Evolutionary conservation across 225 moss, liverwort and hornwort genomes (phyloP).

Genomic region (Asterella californica): DNA sequence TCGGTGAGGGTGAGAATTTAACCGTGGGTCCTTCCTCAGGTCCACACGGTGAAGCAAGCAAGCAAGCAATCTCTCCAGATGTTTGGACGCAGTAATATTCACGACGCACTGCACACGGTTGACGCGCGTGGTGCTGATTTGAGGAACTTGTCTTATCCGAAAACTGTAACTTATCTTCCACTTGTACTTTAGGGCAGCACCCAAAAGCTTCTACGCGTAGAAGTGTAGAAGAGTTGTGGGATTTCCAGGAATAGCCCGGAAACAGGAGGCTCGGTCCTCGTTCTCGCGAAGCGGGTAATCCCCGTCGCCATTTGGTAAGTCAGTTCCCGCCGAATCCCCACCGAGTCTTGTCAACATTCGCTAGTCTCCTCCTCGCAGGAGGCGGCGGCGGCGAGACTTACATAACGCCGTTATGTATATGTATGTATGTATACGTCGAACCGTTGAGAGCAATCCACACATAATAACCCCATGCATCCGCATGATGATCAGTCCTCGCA

Average conservation of each 20-base stretch:
- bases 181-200: background rate
- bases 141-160: background rate
- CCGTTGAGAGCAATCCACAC: background rate
- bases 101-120: background rate
- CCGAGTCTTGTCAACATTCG: background rate
- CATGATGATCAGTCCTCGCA: background rate
- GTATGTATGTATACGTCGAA: background rate
- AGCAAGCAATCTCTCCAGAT: background rate
- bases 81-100: background rate
- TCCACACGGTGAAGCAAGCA: background rate
- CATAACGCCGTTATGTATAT: background rate
- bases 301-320: background rate
- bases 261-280: too few species aligned
- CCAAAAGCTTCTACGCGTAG: background rate
- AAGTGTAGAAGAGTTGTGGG: background rate
- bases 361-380: background rate
- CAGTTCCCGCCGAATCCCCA: background rate
- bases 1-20: background rate
- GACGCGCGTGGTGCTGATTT: background rate
- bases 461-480: background rate
- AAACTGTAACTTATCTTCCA: background rate
- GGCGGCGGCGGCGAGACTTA: conserved; percentile 7
- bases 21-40: background rate
- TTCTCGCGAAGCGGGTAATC: conserved; percentile 7
- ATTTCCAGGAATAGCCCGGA: background rate